These are phyloP conservation scores for Chenopodium suecicum DNA, from an alignment of 148 eudicot genomes.

Conservation along the genomic window DNA sequence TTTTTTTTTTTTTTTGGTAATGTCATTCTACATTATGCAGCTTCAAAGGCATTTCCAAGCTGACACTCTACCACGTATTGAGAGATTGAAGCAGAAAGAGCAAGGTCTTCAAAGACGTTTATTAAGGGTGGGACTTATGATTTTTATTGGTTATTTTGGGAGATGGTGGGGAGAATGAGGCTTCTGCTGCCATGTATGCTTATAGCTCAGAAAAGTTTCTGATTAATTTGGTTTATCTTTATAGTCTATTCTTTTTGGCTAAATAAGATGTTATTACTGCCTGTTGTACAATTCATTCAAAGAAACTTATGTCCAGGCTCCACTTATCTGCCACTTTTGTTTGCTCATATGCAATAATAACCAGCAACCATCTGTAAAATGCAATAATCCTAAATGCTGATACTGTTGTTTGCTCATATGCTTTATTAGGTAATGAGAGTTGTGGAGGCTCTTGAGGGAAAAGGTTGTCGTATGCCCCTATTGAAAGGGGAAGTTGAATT, in stretches of 20 bases:
- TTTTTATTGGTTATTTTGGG: neutral
- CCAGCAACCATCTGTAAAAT: neutral
- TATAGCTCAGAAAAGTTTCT: neutral
- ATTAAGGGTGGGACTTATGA: slow-evolving; percentile 57
- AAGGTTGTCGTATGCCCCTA: slow-evolving; percentile 78
- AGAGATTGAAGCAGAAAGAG: slow-evolving; percentile 91
- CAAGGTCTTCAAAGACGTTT: slow-evolving; percentile 93
- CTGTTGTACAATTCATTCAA: neutral
- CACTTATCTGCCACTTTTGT: neutral
- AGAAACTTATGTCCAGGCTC: neutral
- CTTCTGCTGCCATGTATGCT: neutral
- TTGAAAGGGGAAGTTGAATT: slow-evolving; percentile 94
- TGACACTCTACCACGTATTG: slow-evolving; percentile 87
- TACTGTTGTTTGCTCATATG: slow-evolving; percentile 9
- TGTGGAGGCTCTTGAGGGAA: slow-evolving; percentile 89
- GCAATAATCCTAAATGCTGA: slow-evolving; percentile 7
- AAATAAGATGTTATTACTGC: neutral
- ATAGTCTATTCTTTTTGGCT: neutral
- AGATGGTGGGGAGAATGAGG: neutral
- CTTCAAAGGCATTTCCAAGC: slow-evolving; percentile 97
- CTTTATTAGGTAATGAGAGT: slow-evolving; percentile 75
- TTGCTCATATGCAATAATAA: neutral
- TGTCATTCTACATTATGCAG: slow-evolving; percentile 38
- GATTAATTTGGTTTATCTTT: neutral
- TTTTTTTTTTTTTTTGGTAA: neutral